Percentiles rank a stretch among this genome's conserved stretches.
Evolutionary conservation across 2,329 filamentous ascomycete genomes (phyloP).

Genomic region (Diplodia sapinea): DNA sequence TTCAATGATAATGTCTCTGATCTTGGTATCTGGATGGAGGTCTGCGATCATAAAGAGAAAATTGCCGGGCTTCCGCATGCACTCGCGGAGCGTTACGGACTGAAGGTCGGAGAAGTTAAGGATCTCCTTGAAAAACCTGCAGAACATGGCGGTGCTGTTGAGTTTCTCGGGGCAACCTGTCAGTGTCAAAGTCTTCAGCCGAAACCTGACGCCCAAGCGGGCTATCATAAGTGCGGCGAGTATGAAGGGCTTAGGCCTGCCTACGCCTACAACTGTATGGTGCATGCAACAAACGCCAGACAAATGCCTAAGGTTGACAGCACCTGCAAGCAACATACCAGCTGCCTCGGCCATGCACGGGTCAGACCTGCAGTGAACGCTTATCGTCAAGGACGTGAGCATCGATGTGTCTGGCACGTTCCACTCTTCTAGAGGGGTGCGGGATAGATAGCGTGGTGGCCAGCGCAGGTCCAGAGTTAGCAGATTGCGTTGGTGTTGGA

Average conservation of each 20-base stretch:
- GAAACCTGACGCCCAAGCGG: neutral
- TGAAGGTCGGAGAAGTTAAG: neutral
- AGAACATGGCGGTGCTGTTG: neutral
- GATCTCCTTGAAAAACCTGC: neutral
- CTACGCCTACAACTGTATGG: fast-evolving
- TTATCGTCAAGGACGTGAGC: neutral
- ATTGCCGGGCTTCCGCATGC: neutral
- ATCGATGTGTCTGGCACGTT: neutral
- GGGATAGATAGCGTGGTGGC: neutral
- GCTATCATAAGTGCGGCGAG: neutral
- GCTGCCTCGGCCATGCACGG: neutral
- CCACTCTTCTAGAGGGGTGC: neutral
- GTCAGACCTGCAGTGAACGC: neutral
- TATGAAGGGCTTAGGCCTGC: neutral
- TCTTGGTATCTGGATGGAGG: neutral
- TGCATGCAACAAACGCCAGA: neutral
- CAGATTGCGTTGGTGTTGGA: neutral
- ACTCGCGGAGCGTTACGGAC: neutral
- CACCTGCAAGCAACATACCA: neutral
- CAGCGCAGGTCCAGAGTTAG: neutral
- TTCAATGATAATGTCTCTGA: conserved; percentile 27
- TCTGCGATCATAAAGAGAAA: neutral
- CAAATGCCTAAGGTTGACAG: neutral
- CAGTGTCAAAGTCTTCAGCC: neutral
- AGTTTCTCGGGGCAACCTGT: neutral